Evolutionary conservation across 2,329 filamentous ascomycete species (phyloP), one percentile per base, ranked within the genome.

Genomic region (Aureobasidium sp.): DNA sequence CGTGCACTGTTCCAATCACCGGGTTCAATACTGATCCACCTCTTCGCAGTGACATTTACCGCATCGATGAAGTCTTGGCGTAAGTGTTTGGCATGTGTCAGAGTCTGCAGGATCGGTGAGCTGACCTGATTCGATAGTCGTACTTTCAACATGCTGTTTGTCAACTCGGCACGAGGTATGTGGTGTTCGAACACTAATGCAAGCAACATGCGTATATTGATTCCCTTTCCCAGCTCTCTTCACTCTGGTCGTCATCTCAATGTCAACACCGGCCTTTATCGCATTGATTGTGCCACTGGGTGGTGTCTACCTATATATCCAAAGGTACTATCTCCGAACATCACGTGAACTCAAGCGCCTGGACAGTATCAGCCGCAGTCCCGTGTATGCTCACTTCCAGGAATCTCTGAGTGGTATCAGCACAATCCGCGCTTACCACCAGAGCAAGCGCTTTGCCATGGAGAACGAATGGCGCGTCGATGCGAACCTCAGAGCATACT

Each of bases 391-490:
- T 7, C 95, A 99, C 75, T 99, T 99, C 78, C 94, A 99, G 73
- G 95, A 99, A 77, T 95, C 91, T 1, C 84, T 99, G 11, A 93
- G 91, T 65, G 94, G 94, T 47, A 88, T 97, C 71, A 90, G 90
- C 64, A 99, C 94, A 12, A 97, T 99, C 71, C 89, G 95, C 67
- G 95, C 94, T 39, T 99, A 96, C 78, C 84, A 88, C 65, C 93
- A 99, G 74, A 87, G 96, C 74, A 80, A 86, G 66, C 84, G 94
- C 62, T 99, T 99, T 75, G 84, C 90, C 65, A 80, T 89, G 63
- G 95, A 99, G 75, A 99, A 97, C 69, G 92, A 99, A 80, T 97
- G 92, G 91, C 88, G 94, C 47, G 89, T 97, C 65, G 94, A 99
- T 77, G 88, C 90, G 48, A 99, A 99, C 74, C 80, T 97, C 64